Evolutionary conservation across 2,329 filamentous ascomycete genomes (phyloP).

Genomic region (Amesomyces nigricolor): DNA sequence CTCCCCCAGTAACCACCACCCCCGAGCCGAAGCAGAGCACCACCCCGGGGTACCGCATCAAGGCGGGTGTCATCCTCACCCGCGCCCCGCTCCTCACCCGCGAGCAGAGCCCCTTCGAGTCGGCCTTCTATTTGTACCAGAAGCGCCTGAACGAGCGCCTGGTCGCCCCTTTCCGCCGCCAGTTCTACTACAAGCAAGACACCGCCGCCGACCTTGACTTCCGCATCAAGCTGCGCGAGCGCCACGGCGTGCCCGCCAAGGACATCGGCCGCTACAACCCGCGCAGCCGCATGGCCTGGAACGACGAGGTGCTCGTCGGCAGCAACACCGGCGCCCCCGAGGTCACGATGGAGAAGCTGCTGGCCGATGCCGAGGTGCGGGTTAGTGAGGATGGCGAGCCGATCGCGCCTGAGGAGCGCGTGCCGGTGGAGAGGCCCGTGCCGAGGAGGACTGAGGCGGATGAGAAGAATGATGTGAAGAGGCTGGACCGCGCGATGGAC

Average conservation of each 20-base stretch:
- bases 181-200: slow-evolving; percentile 92
- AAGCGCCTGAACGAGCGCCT: slow-evolving; percentile 92
- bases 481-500: slow-evolving; percentile 73
- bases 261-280: slow-evolving; percentile 74
- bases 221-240: slow-evolving; percentile 76
- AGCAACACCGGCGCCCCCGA: slow-evolving; percentile 61
- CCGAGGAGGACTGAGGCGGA: slow-evolving; percentile 74
- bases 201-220: slow-evolving; percentile 82
- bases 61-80: slow-evolving; percentile 72
- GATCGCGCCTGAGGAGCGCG: slow-evolving; percentile 52
- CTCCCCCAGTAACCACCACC: slow-evolving; percentile 30
- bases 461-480: slow-evolving; percentile 62
- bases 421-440: slow-evolving; percentile 64
- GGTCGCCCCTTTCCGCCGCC: slow-evolving; percentile 76
- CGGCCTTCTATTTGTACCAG: slow-evolving; percentile 93
- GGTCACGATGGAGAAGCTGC: slow-evolving; percentile 59
- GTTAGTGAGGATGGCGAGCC: slow-evolving; percentile 56
- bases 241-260: slow-evolving; percentile 66
- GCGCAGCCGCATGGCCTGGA: slow-evolving; percentile 66
- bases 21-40: slow-evolving; percentile 27
- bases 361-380: slow-evolving; percentile 67
- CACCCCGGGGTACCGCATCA: slow-evolving; percentile 43
- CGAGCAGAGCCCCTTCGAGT: slow-evolving; percentile 79
- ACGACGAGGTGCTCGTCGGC: slow-evolving; percentile 80
- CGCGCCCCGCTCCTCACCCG: slow-evolving; percentile 84